Percentiles rank a stretch among this genome's conserved stretches.
phyloP scores from a whole-genome alignment of 148 eudicot genomes.

The Hydrangea macrophylla region DNA sequence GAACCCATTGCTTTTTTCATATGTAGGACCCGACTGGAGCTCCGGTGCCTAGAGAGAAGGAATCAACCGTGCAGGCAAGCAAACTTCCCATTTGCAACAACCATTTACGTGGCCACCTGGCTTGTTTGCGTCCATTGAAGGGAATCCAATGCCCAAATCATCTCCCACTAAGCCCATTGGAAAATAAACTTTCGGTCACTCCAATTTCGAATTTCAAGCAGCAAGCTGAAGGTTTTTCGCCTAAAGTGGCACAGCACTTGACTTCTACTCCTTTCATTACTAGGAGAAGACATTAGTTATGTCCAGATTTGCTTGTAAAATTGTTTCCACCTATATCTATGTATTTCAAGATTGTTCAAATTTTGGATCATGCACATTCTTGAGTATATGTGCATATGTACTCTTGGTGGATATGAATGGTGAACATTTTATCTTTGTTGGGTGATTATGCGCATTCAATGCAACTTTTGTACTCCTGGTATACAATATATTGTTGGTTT shows the following conservation, averaged over 20 bases:
- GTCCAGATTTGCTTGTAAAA: background rate
- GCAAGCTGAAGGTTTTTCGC: slow-evolving; percentile 27
- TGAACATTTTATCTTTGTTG: slow-evolving; percentile 19
- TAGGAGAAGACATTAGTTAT: slow-evolving; percentile 18
- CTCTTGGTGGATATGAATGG: slow-evolving; percentile 27
- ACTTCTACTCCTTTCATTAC: slow-evolving; percentile 50
- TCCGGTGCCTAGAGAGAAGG: slow-evolving; percentile 67
- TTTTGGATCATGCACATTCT: background rate
- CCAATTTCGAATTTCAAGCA: slow-evolving; percentile 30
- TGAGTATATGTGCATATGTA: slow-evolving; percentile 35
- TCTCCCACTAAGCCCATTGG: slow-evolving; percentile 53
- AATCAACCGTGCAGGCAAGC: slow-evolving; percentile 39
- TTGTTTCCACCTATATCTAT: background rate
- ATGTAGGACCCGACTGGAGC: slow-evolving; percentile 72
- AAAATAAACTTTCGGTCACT: slow-evolving; percentile 59
- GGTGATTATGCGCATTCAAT: background rate
- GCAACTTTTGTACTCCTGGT: background rate
- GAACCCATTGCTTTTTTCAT: background rate
- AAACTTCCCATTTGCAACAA: slow-evolving; percentile 70
- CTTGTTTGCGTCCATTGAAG: slow-evolving; percentile 60
- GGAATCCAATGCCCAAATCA: slow-evolving; percentile 33
- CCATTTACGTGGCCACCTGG: slow-evolving; percentile 59
- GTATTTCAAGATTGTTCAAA: background rate
- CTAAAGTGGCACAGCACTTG: slow-evolving; percentile 27
- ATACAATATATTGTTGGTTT: background rate